A percentile compares a stretch with the other conserved stretches of the same genome.
These are phyloP conservation scores for Annulohypoxylon maeteangense DNA, from an alignment of 495 filamentous ascomycete species.

Conservation along the genomic window DNA sequence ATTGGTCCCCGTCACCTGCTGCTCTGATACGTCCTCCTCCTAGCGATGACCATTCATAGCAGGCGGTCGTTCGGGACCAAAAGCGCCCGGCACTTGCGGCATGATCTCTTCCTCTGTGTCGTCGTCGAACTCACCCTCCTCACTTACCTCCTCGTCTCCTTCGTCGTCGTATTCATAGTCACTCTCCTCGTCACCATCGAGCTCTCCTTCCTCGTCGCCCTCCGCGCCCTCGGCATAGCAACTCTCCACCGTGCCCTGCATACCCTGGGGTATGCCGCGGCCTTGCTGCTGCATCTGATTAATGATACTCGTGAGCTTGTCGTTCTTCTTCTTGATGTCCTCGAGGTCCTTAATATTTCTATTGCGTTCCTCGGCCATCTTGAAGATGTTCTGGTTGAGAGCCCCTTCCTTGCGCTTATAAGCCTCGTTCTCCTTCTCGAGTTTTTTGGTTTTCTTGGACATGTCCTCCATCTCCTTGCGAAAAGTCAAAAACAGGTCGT, in stretches of 20 bases:
- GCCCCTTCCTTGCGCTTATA: constrained; percentile 92
- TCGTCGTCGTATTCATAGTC: constrained; percentile 60
- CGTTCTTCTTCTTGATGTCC: constrained; percentile 84
- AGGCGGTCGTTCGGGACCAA: constrained; percentile 50
- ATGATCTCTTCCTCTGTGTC: constrained; percentile 52
- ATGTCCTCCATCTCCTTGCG: constrained; percentile 99
- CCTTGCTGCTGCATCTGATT: constrained; percentile 94
- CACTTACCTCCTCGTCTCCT: constrained; percentile 62
- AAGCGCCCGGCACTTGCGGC: constrained; percentile 45
- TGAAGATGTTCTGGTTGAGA: constrained; percentile 92
- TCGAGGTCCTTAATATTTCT: constrained; percentile 83
- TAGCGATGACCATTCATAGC: constrained; percentile 53
- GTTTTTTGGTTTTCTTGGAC: constrained; percentile 98
- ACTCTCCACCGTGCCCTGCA: constrained; percentile 67
- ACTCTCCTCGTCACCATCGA: constrained; percentile 81
- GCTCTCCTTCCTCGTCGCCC: constrained; percentile 73
- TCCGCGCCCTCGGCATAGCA: constrained; percentile 58
- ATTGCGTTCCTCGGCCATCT: constrained; percentile 97
- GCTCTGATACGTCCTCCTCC: constrained; percentile 37
- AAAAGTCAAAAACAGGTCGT: constrained; percentile 97
- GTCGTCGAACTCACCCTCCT: constrained; percentile 53
- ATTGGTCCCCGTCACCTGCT: constrained; percentile 22
- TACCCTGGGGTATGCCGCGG: constrained; percentile 69
- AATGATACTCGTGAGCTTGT: constrained; percentile 91
- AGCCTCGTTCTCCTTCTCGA: constrained; percentile 95